A percentile compares a stretch with the other conserved stretches of the same genome.
Evolutionary conservation across 169 alveolate species (phyloP).

Genomic region (Eimeria sp.): DNA sequence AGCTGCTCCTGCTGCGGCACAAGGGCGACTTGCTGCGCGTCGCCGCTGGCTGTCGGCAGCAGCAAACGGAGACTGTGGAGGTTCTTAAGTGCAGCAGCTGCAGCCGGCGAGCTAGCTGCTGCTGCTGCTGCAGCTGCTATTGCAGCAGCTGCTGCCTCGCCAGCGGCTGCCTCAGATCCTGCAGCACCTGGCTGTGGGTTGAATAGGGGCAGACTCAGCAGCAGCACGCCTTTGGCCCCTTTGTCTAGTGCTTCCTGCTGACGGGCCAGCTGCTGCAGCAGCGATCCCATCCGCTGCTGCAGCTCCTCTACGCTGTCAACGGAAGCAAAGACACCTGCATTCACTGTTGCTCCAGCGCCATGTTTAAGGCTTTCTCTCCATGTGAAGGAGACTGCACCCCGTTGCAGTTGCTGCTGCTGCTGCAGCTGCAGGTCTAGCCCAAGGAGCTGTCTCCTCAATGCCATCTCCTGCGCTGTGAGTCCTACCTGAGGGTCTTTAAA

Average conservation of each 20-base stretch:
- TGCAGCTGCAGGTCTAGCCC: constrained; percentile 51
- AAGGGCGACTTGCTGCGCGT: constrained; percentile 43
- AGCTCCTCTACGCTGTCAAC: constrained; percentile 1
- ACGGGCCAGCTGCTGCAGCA: constrained; percentile 39
- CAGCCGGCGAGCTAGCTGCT: constrained; percentile 25
- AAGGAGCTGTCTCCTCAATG: constrained; percentile 49
- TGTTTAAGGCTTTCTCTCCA: not conserved
- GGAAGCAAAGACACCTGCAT: constrained; percentile 45
- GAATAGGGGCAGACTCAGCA: not conserved
- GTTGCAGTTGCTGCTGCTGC: not conserved
- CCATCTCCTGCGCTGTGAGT: constrained; percentile 2
- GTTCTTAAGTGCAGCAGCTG: constrained; percentile 33
- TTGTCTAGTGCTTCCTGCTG: constrained; percentile 15
- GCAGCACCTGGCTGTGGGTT: not conserved
- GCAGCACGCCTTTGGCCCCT: constrained; percentile 17
- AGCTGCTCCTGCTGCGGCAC: constrained; percentile 41
- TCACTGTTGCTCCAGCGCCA: not conserved
- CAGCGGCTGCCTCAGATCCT: not conserved
- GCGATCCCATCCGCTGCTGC: constrained; percentile 24
- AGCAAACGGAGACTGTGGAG: constrained; percentile 53
- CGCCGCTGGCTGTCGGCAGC: constrained; percentile 48
- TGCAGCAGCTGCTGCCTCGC: constrained; percentile 46
- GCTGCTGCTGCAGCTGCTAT: constrained; percentile 30
- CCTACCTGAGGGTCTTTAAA: constrained; percentile 37
- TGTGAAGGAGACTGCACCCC: not conserved